These are phyloP conservation scores for Microthyrium microscopicum DNA, from an alignment of 2,329 filamentous ascomycete genomes.

Conservation along the genomic window DNA sequence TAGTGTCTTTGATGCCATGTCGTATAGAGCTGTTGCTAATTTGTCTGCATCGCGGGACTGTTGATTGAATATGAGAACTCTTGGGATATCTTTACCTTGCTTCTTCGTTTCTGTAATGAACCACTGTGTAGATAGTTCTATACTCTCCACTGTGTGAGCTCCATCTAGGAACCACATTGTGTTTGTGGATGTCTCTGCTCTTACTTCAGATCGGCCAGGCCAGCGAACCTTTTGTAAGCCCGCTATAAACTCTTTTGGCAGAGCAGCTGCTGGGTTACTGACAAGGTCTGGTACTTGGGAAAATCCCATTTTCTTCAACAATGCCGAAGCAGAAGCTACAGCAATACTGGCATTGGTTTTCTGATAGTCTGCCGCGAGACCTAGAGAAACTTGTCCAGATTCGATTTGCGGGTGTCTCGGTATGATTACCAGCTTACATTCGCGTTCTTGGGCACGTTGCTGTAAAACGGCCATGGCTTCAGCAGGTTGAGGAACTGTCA, in stretches of 20 bases:
- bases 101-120: slow-evolving; percentile 31
- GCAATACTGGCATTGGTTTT: slow-evolving; percentile 46
- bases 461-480: slow-evolving; percentile 38
- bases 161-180: slow-evolving; percentile 73
- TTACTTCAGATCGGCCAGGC: slow-evolving; percentile 61
- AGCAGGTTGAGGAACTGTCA: slow-evolving; percentile 42
- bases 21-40: slow-evolving; percentile 47
- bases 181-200: slow-evolving; percentile 33
- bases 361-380: slow-evolving; percentile 45
- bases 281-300: slow-evolving; percentile 23
- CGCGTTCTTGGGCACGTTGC: slow-evolving; percentile 36
- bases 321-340: slow-evolving; percentile 40
- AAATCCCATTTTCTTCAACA: slow-evolving; percentile 32
- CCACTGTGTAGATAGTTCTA: slow-evolving; percentile 62
- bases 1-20: slow-evolving; percentile 29
- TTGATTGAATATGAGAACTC: slow-evolving; percentile 79
- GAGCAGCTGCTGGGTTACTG: slow-evolving; percentile 17
- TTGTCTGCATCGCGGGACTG: slow-evolving; percentile 61
- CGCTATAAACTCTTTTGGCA: slow-evolving; percentile 40
- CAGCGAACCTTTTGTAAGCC: slow-evolving; percentile 53
- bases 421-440: slow-evolving; percentile 31
- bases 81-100: slow-evolving; percentile 13
- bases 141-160: slow-evolving; percentile 73
- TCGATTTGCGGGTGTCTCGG: slow-evolving; percentile 30
- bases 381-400: slow-evolving; percentile 31